Base-by-base conservation (phyloP, 129 eudicot genomes). In the Flaveria bidentis region DNA sequence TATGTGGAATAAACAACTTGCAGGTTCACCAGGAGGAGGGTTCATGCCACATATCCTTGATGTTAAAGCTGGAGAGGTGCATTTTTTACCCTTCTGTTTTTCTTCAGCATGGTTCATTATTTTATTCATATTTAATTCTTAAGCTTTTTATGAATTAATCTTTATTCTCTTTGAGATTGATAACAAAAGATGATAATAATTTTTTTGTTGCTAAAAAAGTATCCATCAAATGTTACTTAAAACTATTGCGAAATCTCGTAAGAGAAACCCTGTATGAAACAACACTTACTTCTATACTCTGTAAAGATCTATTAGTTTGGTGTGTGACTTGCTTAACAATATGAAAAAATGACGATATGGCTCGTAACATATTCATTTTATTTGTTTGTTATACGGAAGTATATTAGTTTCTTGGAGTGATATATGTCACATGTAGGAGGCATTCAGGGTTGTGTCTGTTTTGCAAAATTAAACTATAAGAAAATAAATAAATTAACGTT, bases 1-100 rank as follows among this genome's bases (percentile, higher is more conserved):
- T 80, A 53, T 36, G 60, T 65, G 71, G 53, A 39, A 64, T 10
- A 33, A 41, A 53, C 58, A 14, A 17, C 73, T 74, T 81, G 74
- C 93, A 86, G 90, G 90, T 26, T 64, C 82, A 67, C 76, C 86
- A 25, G 88, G 93, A 23, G 84, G 71, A 18, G 90, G 86, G 62
- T 88, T 86, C 79, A 86, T 83, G 64, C 86, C 90, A 6, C 85
- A 88, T 81, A 64, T 83, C 33, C 80, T 88, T 22, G 66, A 68
- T 20, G 88, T 88, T 74, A 80, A 86, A 71, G 74, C 88, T 73
- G 88, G 93, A 71, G 88, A 86, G 90, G 93, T 86, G 73, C 57
- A 79, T 57, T 16, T 53, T 42, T 63, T 64, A 67, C 73, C 9
- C 77, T 51, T 47, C 15, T 67, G 17, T 61, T n/a, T n/a, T 28